Conservation (phyloP, 2,329 filamentous ascomycete species). For the Ophiosphaerella herpotricha region DNA sequence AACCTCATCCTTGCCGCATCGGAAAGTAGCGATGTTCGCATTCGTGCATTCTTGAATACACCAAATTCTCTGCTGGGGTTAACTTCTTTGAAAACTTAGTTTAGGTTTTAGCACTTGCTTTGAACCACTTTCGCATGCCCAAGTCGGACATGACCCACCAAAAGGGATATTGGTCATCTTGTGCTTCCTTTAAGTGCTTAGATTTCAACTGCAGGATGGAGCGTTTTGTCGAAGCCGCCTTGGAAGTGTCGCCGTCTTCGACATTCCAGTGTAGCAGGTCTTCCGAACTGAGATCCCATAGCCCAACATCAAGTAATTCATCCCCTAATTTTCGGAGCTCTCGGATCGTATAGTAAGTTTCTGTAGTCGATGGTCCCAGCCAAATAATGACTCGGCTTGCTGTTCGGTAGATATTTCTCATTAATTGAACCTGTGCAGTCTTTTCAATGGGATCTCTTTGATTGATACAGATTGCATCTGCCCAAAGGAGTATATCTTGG, state of each 20-base stretch:
- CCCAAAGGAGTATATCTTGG: conserved; percentile 7
- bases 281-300: conserved; percentile 1
- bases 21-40: conserved; percentile 8
- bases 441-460: conserved; percentile 6
- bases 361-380: conserved; percentile 8
- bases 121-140: conserved; percentile 10
- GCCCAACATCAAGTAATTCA: conserved; percentile 1
- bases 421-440: conserved; percentile 11
- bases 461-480: conserved; percentile 14
- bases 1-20: conserved; percentile 8
- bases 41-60: conserved; percentile 16
- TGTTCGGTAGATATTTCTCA: conserved; percentile 11
- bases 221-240: conserved; percentile 1
- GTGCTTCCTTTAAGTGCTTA: not conserved
- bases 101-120: not conserved
- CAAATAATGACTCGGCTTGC: conserved; percentile 8
- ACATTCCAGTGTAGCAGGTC: conserved; percentile 3
- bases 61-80: conserved; percentile 7
- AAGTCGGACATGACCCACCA: conserved; percentile 13
- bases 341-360: conserved; percentile 2
- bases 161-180: conserved; percentile 8
- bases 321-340: conserved; percentile 7
- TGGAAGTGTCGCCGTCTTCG: not conserved
- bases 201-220: not conserved
- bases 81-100: not conserved